Base-by-base conservation (phyloP, 1,139 yeast species). In the Barnettozyma hawaiiensis region DNA sequence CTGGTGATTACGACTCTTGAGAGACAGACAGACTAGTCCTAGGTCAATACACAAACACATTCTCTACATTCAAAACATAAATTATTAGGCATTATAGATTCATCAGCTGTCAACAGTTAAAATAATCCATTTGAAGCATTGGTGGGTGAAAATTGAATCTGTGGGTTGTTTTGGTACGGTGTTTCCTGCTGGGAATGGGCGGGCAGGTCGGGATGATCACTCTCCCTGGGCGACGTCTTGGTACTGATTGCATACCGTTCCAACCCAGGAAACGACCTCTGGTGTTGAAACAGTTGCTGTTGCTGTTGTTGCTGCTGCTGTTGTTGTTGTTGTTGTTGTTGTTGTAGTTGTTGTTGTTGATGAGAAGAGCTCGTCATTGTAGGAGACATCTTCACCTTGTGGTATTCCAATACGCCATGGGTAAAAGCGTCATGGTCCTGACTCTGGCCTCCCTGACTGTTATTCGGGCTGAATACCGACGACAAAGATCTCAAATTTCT, bases 1-100 rank as follows among this genome's bases (percentile, higher is more conserved):
- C 55, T 44, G 61, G 59, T 31, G 44, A 48, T 43, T 55, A 49
- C 33, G 50, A 53, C 19, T 19, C 36, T 22, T 24, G 8, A 26
- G 16, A 12, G n/a, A n/a, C n/a, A n/a, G n/a, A n/a, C n/a, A n/a
- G n/a, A n/a, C n/a, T n/a, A n/a, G n/a, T n/a, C n/a, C n/a, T n/a
- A n/a, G n/a, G n/a, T n/a, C n/a, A n/a, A n/a, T n/a, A n/a, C n/a
- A n/a, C n/a, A n/a, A n/a, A n/a, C n/a, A n/a, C n/a, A n/a, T n/a
- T n/a, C n/a, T 24, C 29, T 26, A 26, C 29, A 26, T n/a, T 24
- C n/a, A n/a, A 12, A 24, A 11, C 14, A 12, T 5, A 11, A n/a
- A 9, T 2, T n/a, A 31, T 18, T 31, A 9, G 33, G 14, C 21
- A 31, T 31, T 31, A 26, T 26, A 5, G 21, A 31, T 31, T 31